Percentiles rank a stretch among this genome's conserved stretches.
These are phyloP conservation scores for Hammondia hammondi DNA, from an alignment of 169 alveolate genomes.

Conservation along the genomic window DNA sequence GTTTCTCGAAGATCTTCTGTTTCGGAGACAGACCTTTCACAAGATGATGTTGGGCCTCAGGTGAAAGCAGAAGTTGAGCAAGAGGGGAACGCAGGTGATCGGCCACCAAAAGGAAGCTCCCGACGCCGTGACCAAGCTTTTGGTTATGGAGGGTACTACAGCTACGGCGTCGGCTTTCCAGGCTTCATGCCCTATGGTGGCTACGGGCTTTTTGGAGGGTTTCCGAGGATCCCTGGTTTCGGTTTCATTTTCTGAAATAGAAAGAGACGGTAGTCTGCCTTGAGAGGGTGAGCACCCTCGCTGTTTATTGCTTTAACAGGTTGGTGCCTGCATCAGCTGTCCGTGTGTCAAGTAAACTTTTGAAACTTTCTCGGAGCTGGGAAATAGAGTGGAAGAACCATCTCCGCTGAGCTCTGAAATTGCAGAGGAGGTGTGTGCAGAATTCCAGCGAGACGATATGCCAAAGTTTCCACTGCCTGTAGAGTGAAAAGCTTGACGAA, in stretches of 20 bases:
- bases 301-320: neutral
- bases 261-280: too few relatives aligned
- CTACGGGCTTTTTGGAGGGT: neutral
- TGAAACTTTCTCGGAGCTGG: too few relatives aligned
- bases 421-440: too few relatives aligned
- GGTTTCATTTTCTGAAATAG: neutral
- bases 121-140: neutral
- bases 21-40: too few relatives aligned
- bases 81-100: neutral
- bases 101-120: neutral
- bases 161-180: neutral
- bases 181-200: constrained; percentile 18
- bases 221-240: neutral
- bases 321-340: too few relatives aligned
- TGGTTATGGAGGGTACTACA: neutral
- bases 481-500: too few relatives aligned
- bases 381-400: too few relatives aligned
- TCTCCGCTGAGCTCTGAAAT: too few relatives aligned
- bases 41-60: too few relatives aligned
- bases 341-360: too few relatives aligned
- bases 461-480: too few relatives aligned
- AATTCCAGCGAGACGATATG: too few relatives aligned
- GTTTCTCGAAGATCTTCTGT: neutral
- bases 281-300: neutral
- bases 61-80: neutral